Base-by-base conservation (phyloP, 2,329 filamentous ascomycete genomes). In the Pyrenochaeta sp. region DNA sequence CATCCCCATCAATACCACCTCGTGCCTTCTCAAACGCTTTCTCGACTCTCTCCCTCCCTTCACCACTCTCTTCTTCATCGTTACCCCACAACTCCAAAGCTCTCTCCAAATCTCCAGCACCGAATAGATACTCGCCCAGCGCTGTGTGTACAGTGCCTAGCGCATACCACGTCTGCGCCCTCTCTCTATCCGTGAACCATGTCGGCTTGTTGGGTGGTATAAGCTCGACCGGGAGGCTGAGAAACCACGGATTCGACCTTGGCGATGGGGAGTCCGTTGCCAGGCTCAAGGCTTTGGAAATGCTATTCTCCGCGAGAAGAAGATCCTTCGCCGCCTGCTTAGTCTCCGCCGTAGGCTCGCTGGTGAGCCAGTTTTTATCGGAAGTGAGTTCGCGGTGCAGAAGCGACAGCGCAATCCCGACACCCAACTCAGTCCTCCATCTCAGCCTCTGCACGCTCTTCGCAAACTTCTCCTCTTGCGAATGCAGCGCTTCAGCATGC, bases 51-150 rank as follows among this genome's bases (percentile, higher is more conserved):
- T 53, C 52, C 15, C 56, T 52, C 7, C 59, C 51, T 1, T 61
- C 64, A 0, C 50, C 58, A 15, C 55, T 54, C 40, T 52, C 44
- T 5, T 50, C 19, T 7, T 54, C 52, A 6, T 48, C 52, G 0
- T 59, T 55, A 1, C 58, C 60, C 61, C 61, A 64, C 44, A 73
- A 44, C 15, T 64, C 61, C 44, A 65, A 9, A 49, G 72, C 72
- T 6, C 74, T 59, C 53, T 77, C 74, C 53, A 75, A 59, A 49
- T 74, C 73, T 0, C 73, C 74, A 2, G 72, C 72, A 4, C 71
- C 74, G 43, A 76, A 77, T 30, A 77, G 42, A 39, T 61, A 65
- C 56, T 77, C 73, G 0, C 66, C 67, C 25, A 76, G n/a, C 8
- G 58, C 59, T 37, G 64, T 64, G 42, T 77, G 74, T 13, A 69